Evolutionary conservation across 139 green algal genomes (phyloP), one percentile per base, ranked within the genome.

Genomic region (Chlorella sp.): DNA sequence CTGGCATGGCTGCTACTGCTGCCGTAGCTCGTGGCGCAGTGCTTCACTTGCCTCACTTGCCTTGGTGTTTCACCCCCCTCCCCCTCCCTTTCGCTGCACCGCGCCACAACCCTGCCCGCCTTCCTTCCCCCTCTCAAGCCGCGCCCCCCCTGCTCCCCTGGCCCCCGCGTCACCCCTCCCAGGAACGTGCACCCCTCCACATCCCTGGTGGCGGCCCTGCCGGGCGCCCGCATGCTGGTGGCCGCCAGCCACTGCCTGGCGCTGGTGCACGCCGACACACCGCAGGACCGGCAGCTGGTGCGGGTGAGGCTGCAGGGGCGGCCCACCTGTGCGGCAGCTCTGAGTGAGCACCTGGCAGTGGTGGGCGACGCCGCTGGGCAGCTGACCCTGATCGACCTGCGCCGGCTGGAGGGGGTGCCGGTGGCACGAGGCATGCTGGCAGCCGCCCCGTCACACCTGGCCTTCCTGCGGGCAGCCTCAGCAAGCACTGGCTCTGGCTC

Each of bases 101-200:
- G 48, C 9, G 48, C 48, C 48, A 57, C 71, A 24, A 36, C n/a
- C 71, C n/a, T 79, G 26, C 32, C 15, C 32, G 1, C 18, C 71
- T 79, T 18, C 71, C 64, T 28, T 12, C 64, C 60, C 64, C 64
- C 22, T 32, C 16, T 14, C 30, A 0, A 12, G 42, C 48, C 60
- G 26, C 82, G 1, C 82, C 19, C 0, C 30, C 61, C n/a, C 75
- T 81, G n/a, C 57, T 12, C 57, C 82, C 82, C 79, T 1, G 32
- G 22, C 4, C 53, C 12, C 30, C 81, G n/a, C n/a, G 22, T 28
- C 34, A 18, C n/a, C 53, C 53, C 1, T 19, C 83, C 0, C 85
- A 89, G 85, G 21, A 89, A 89, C 12, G 42, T 89, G 19, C 34
- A 71, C 71, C 85, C 85, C 71, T 39, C 71, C 42, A 82, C 71